Percentiles rank a stretch among this genome's conserved stretches.
Conservation (phyloP, 2,329 filamentous ascomycete species). For the Trichoderma polysporum region DNA sequence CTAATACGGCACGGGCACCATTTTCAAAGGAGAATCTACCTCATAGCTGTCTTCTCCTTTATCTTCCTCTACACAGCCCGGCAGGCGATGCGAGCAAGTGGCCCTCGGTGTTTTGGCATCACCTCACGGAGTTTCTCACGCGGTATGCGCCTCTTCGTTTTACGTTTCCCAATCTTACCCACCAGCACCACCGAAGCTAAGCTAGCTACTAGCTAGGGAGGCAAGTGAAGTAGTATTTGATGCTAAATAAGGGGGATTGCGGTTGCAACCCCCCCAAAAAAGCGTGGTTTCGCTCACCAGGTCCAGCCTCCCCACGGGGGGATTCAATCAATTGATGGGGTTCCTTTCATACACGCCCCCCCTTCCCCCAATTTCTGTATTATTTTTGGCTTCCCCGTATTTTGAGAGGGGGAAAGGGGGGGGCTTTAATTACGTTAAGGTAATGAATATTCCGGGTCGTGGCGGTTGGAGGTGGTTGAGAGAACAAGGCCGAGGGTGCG, state of each 20-base stretch:
- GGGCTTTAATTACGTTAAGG: constrained; percentile 1
- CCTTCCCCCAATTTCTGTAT: background rate
- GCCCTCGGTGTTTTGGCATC: background rate
- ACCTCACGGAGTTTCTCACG: background rate
- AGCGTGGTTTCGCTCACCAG: background rate
- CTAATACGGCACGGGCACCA: constrained; percentile 5
- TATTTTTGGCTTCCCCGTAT: background rate
- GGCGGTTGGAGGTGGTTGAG: background rate
- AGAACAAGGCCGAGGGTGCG: background rate
- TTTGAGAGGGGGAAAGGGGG: background rate
- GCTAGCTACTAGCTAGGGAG: background rate
- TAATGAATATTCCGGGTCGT: background rate
- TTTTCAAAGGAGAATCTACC: background rate
- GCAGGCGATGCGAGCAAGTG: background rate
- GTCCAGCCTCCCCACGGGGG: background rate
- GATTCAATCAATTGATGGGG: background rate
- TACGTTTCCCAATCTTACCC: background rate
- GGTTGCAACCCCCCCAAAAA: background rate
- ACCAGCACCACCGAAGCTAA: background rate
- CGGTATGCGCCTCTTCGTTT: background rate
- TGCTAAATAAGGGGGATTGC: background rate
- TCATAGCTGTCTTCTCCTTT: background rate
- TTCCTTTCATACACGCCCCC: constrained; percentile 2
- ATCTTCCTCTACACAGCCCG: background rate
- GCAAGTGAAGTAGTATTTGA: background rate